Base-by-base conservation (phyloP, 2,329 filamentous ascomycete species). In the Fusarium redolens region DNA sequence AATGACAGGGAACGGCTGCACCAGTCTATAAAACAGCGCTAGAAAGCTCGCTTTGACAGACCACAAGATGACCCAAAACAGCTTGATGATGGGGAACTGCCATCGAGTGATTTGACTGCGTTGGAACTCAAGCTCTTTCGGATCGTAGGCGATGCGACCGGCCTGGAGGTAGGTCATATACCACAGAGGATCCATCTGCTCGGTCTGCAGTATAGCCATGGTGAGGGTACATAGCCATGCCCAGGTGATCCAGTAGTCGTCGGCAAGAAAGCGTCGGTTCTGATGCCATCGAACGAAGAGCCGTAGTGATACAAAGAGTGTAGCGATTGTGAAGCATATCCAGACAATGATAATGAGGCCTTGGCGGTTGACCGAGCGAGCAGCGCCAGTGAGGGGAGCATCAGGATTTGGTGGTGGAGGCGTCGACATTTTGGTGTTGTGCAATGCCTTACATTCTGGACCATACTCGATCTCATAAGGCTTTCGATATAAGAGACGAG, bases 21-120 rank as follows among this genome's bases (percentile, higher is more conserved):
- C 68, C 2, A 71, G 61, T 10, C 62, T 31, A 15, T 40, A 68
- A 11, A 71, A 71, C 1, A 71, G 31, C 1, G 68, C 52, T 20
- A 71, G 25, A 33, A 71, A 71, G 22, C 68, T 71, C 0, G 68
- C 68, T 18, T 71, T 71, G 4, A 71, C 38, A n/a, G 68, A 71
- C 68, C 68, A 71, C 1, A 71, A n/a, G 11, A 55, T 44, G 6
- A 71, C 62, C 68, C 68, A 71, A 14, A 71, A 71, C 50, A 71
- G 25, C 22, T 71, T 71, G 25, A 71, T 71, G 18, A 71, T 55
- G 2, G 68, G 68, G 4, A 71, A 71, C 15, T 68, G 62, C 68
- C 68, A 71, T 13, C 68, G 48, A 1, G 37, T 56, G 7, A 71
- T 13, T 8, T 71, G 17, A 4, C 13, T 28, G 3, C 44, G 62